Evolutionary conservation across 495 filamentous ascomycete genomes (phyloP).

Genomic region (Parmelia sp.): DNA sequence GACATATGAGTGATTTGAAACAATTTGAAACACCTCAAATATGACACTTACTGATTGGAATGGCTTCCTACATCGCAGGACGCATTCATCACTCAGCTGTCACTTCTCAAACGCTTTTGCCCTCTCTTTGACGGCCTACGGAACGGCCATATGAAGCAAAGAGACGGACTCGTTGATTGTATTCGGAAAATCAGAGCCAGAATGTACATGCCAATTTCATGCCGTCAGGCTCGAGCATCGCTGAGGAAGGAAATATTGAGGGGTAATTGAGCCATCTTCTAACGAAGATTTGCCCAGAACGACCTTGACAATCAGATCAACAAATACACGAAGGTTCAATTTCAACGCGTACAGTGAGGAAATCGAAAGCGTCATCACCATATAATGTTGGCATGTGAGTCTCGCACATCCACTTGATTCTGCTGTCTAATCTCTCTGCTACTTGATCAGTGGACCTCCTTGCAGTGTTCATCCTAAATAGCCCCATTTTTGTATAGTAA

Average conservation of each 20-base stretch:
- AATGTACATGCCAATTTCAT: conserved; percentile 58
- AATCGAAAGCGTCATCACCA: conserved; percentile 44
- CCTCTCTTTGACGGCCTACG: conserved; percentile 1
- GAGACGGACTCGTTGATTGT: conserved; percentile 33
- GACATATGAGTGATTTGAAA: background rate
- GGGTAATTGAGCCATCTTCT: conserved; percentile 69
- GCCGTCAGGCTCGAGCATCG: conserved; percentile 71
- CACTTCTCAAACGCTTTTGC: background rate
- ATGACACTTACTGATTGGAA: background rate
- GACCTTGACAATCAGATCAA: conserved; percentile 29
- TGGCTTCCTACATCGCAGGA: background rate
- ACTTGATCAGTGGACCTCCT: conserved; percentile 47
- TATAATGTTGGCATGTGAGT: conserved; percentile 43
- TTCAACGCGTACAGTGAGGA: background rate
- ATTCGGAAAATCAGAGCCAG: background rate
- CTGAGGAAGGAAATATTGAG: conserved; percentile 54
- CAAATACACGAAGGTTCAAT: background rate
- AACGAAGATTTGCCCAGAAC: conserved; percentile 72
- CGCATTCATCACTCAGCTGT: background rate
- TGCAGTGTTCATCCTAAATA: background rate
- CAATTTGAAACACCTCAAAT: background rate
- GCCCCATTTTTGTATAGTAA: background rate
- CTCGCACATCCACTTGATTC: conserved; percentile 60
- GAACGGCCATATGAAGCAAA: conserved; percentile 34
- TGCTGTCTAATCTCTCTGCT: conserved; percentile 53